Conservation (phyloP, 495 filamentous ascomycete genomes). For the Aspergillus sclerotiicarbonarius region DNA sequence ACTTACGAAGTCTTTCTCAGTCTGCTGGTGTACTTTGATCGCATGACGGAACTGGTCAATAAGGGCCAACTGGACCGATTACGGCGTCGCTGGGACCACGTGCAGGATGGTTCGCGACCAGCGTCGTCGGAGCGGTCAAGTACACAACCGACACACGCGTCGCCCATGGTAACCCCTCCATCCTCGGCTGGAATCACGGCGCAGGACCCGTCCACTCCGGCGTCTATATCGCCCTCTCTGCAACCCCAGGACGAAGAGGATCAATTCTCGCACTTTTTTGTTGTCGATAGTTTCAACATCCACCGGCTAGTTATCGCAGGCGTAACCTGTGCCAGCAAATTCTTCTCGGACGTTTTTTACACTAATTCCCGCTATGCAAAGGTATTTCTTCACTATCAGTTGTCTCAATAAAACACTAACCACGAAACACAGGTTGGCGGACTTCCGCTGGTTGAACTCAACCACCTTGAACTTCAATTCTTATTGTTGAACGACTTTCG, state of each 20-base stretch:
- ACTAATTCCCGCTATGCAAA: conserved; percentile 99
- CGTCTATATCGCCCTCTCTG: conserved; percentile 35
- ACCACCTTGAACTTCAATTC: conserved; percentile 96
- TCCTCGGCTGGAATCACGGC: conserved; percentile 32
- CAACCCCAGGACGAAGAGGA: conserved; percentile 52
- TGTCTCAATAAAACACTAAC: conserved; percentile 5
- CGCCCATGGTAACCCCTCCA: conserved; percentile 39
- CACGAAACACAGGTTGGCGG: conserved; percentile 73
- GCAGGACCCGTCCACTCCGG: conserved; percentile 33
- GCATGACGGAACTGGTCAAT: conserved; percentile 97
- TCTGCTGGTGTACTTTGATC: conserved; percentile 94
- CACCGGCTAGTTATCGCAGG: conserved; percentile 95
- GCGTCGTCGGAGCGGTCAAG: conserved; percentile 16
- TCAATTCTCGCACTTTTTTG: conserved; percentile 78
- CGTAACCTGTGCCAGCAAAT: conserved; percentile 98
- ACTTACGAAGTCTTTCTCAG: conserved; percentile 98
- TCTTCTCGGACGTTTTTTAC: conserved; percentile 99
- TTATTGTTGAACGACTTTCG: conserved; percentile 96
- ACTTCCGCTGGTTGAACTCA: conserved; percentile 91
- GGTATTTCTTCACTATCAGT: conserved; percentile 48
- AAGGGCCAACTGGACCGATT: conserved; percentile 54
- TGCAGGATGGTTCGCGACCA: conserved; percentile 10
- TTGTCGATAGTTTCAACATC: conserved; percentile 99
- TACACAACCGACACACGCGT: conserved; percentile 18
- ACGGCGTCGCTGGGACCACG: conserved; percentile 29